Conservation (phyloP, 306 rosid genomes). For the Abrus precatorius region DNA sequence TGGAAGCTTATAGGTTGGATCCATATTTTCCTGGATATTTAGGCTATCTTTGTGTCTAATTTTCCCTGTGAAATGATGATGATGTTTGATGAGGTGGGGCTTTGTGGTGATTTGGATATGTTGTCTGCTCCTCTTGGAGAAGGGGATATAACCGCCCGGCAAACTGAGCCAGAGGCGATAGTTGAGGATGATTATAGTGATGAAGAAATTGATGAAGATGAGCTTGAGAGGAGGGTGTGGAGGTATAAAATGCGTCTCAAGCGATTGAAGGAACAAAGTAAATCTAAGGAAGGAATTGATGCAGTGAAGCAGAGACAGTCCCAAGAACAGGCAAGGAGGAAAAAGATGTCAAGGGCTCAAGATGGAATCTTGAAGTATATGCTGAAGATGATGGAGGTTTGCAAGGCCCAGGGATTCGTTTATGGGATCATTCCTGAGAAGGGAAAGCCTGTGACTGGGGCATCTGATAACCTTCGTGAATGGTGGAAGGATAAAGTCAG, state of each 20-base stretch:
- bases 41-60: conserved; percentile 11
- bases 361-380: conserved; percentile 87
- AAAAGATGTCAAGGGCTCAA: conserved; percentile 92
- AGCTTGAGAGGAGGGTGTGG: conserved; percentile 90
- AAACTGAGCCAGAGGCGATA: conserved; percentile 60
- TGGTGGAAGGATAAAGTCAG: conserved; percentile 96
- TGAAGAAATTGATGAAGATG: conserved; percentile 73
- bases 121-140: conserved; percentile 58
- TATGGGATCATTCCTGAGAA: conserved; percentile 87
- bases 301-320: conserved; percentile 74
- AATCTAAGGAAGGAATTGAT: conserved; percentile 67
- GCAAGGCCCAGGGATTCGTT: conserved; percentile 88
- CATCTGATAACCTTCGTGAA: conserved; percentile 85
- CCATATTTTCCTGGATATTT: neutral
- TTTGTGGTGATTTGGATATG: conserved; percentile 69
- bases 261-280: conserved; percentile 68
- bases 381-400: conserved; percentile 91
- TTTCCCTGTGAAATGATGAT: conserved; percentile 52
- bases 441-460: conserved; percentile 83
- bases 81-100: conserved; percentile 70
- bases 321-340: conserved; percentile 88
- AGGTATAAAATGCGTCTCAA: conserved; percentile 69
- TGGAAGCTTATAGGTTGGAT: conserved; percentile 24
- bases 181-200: conserved; percentile 73
- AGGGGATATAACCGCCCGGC: conserved; percentile 57